A percentile compares a stretch with the other conserved stretches of the same genome.
Evolutionary conservation across 2,329 filamentous ascomycete genomes (phyloP).

Genomic region (Atkinsonella hypoxylon): DNA sequence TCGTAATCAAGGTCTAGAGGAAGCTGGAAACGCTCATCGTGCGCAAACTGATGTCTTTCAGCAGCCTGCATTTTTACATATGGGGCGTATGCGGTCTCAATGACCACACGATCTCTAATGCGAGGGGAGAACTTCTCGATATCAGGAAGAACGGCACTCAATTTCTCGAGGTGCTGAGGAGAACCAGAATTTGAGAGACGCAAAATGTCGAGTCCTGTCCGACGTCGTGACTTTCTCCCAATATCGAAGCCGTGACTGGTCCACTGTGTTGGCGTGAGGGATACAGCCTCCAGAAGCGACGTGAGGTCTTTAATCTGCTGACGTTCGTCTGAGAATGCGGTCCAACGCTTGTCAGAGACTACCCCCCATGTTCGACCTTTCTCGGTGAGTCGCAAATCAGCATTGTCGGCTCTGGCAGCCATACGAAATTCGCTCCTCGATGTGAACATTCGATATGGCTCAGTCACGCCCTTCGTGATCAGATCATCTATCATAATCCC

Average conservation of each 20-base stretch:
- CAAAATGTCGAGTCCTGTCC: conserved; percentile 70
- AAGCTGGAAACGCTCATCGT: conserved; percentile 64
- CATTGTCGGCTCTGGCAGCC: conserved; percentile 85
- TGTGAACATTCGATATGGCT: conserved; percentile 98
- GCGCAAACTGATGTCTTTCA: conserved; percentile 53
- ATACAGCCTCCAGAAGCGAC: conserved; percentile 43
- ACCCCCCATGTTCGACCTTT: conserved; percentile 67
- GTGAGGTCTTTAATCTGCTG: conserved; percentile 57
- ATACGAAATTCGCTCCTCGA: conserved; percentile 92
- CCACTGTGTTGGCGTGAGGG: conserved; percentile 54
- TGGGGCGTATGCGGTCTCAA: conserved; percentile 78
- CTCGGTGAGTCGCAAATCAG: conserved; percentile 72
- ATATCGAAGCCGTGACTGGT: conserved; percentile 55
- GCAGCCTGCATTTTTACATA: conserved; percentile 66
- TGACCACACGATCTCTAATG: conserved; percentile 58
- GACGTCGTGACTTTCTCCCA: conserved; percentile 51
- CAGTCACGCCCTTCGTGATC: conserved; percentile 89
- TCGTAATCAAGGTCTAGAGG: conserved; percentile 69
- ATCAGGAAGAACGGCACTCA: conserved; percentile 46
- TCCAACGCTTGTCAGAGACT: conserved; percentile 70
- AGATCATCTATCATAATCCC: conserved; percentile 98
- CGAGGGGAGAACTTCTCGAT: conserved; percentile 41
- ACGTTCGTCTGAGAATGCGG: conserved; percentile 51
- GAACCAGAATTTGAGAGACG: conserved; percentile 47
- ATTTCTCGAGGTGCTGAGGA: conserved; percentile 32